Base-by-base conservation (phyloP, 2,329 filamentous ascomycete genomes). In the Gnomoniopsis sp. region DNA sequence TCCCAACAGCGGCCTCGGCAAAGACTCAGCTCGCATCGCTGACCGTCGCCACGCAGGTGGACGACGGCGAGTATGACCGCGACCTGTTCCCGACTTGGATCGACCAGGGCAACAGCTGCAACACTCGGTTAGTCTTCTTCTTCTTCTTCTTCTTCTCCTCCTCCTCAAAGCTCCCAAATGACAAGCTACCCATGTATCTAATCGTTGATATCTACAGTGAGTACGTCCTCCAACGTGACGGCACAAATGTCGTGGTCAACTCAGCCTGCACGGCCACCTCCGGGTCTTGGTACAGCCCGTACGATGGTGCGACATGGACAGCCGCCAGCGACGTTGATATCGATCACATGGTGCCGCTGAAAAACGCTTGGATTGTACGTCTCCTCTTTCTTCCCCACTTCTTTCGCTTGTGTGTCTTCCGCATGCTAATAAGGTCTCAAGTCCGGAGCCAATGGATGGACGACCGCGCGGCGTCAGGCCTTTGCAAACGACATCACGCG, bases 261-360 rank as follows among this genome's bases (percentile, higher is more conserved):
- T 76, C 72, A 14, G 77, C 81, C 36, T 96, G 90, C 72, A 74
- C 79, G 1, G 72, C 88, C 0, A 86, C 80, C 0, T 84, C 82
- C 3, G 90, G 91, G 4, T 78, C 76, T 0, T 95, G 91, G 90
- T 73, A 71, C 44, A 87, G 83, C 38, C 88, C 88, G 0, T 95
- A 89, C 69, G 90, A 93, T 67, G 89, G 89, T 17, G 86, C 76
- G 0, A 85, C 79, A 1, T 91, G 88, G 87, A 88, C 84, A 0
- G 75, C 77, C 0, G 83, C 89, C 1, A 82, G 79, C 19, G 88
- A 93, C 65, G 71, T 95, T 1, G 89, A 93, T 65, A 93, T 95
- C 60, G 91, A 95, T 71, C 91, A 95, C 70, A 80, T 95, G 74
- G 89, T 96, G 2, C 90, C 91, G 1, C 71, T 96, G 61, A 87